Evolutionary conservation across 1,284 basidiomycete genomes (phyloP).

Genomic region (Sanguinoderma infundibulare): DNA sequence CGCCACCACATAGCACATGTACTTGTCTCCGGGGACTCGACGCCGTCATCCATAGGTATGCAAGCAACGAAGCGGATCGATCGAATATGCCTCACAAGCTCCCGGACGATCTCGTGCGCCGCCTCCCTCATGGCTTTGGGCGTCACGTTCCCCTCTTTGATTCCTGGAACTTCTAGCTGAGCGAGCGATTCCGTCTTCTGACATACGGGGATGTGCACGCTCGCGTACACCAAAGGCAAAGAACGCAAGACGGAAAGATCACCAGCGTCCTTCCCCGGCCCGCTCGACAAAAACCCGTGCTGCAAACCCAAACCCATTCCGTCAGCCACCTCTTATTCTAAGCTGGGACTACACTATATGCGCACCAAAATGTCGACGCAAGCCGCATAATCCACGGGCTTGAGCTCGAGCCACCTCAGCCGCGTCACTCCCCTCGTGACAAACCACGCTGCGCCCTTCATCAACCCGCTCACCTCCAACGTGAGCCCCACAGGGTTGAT

Average conservation of each 20-base stretch:
- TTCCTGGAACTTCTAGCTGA: background rate
- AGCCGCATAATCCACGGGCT: background rate
- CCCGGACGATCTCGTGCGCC: background rate
- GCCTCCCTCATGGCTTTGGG: background rate
- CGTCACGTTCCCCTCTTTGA: background rate
- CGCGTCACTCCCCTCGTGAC: background rate
- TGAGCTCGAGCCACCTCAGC: background rate
- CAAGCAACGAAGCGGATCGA: background rate
- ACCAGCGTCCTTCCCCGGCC: background rate
- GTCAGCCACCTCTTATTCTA: background rate
- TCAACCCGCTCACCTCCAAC: background rate
- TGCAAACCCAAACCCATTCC: background rate
- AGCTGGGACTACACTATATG: no score
- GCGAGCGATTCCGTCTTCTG: background rate
- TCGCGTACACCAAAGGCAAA: background rate
- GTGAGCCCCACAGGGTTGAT: background rate
- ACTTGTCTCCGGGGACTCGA: background rate
- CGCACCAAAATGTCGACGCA: background rate
- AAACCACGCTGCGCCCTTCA: background rate
- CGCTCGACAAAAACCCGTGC: background rate
- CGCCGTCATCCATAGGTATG: background rate
- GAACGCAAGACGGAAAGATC: background rate
- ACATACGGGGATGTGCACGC: background rate
- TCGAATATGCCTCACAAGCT: background rate
- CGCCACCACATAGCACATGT: background rate